Evolutionary conservation across 2,329 filamentous ascomycete species (phyloP).

Genomic region (Fusarium sublunatum): DNA sequence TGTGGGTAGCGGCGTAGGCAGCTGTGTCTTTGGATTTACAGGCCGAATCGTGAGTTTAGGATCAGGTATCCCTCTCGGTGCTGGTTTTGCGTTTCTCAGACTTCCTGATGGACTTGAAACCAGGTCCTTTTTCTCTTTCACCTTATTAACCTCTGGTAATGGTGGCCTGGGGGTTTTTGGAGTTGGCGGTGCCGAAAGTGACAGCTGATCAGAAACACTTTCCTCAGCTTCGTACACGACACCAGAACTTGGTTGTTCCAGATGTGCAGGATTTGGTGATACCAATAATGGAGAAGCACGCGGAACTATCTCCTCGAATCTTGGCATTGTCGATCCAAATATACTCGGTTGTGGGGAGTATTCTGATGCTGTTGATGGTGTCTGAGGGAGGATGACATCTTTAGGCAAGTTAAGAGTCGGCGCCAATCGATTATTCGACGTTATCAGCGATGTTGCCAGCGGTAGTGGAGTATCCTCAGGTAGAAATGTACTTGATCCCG

Average conservation of each 20-base stretch:
- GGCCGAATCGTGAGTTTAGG: conserved; percentile 5
- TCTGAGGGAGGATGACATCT: conserved; percentile 14
- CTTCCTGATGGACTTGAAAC: neutral
- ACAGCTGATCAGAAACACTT: conserved; percentile 4
- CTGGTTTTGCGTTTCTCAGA: conserved; percentile 8
- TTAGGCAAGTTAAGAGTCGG: conserved; percentile 12
- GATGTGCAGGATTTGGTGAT: conserved; percentile 13
- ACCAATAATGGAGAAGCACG: conserved; percentile 18
- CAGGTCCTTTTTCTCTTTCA: neutral
- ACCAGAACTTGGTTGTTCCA: conserved; percentile 24
- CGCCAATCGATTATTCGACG: neutral
- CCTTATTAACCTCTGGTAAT: neutral
- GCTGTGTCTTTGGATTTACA: neutral
- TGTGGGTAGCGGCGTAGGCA: conserved; percentile 4
- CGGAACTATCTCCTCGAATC: conserved; percentile 17
- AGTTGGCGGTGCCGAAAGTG: neutral
- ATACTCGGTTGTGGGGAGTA: conserved; percentile 10
- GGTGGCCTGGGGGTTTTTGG: conserved; percentile 4
- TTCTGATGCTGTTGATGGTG: conserved; percentile 24
- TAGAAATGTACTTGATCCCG: conserved; percentile 26
- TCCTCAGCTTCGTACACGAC: conserved; percentile 14
- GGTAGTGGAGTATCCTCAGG: conserved; percentile 16
- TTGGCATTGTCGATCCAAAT: conserved; percentile 9
- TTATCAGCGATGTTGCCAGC: neutral
- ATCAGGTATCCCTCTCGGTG: conserved; percentile 7